Percentiles rank a stretch among this genome's conserved stretches.
These are phyloP conservation scores for Colletotrichum sp. DNA, from an alignment of 2,329 filamentous ascomycete genomes.

Conservation along the genomic window DNA sequence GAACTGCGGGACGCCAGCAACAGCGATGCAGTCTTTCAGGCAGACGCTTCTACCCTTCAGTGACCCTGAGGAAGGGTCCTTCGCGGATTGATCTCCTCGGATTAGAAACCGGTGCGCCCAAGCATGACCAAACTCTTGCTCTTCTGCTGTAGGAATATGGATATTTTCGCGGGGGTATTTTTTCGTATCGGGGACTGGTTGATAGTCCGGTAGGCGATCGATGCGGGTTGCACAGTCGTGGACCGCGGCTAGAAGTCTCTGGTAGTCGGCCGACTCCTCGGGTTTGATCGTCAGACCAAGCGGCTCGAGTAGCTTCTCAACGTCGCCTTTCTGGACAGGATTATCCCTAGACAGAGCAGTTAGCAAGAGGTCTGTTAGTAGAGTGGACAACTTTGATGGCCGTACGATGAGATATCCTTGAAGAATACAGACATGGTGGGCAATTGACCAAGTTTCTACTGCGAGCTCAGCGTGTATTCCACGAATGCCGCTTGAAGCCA, in stretches of 20 bases:
- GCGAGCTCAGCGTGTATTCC: not conserved
- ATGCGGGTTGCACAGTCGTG: slow-evolving; percentile 55
- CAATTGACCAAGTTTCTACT: not conserved
- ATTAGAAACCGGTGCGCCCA: slow-evolving; percentile 58
- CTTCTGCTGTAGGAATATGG: slow-evolving; percentile 39
- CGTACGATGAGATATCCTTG: slow-evolving; percentile 40
- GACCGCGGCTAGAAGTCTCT: slow-evolving; percentile 52
- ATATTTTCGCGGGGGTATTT: slow-evolving; percentile 50
- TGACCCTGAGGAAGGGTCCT: not conserved
- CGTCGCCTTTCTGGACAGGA: slow-evolving; percentile 45
- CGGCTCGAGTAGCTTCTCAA: slow-evolving; percentile 35
- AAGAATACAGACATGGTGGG: slow-evolving; percentile 42
- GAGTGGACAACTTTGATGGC: not conserved
- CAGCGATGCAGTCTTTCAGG: slow-evolving; percentile 60
- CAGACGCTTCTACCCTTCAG: slow-evolving; percentile 52
- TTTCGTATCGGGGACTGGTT: slow-evolving; percentile 42
- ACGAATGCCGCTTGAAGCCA: not conserved
- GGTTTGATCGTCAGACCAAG: slow-evolving; percentile 41
- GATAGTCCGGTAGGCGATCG: slow-evolving; percentile 49
- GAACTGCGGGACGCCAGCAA: slow-evolving; percentile 58
- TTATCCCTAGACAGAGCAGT: slow-evolving; percentile 32
- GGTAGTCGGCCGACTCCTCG: slow-evolving; percentile 47
- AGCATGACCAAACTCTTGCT: slow-evolving; percentile 51
- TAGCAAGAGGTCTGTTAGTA: not conserved
- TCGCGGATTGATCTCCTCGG: slow-evolving; percentile 16